Conservation (phyloP, 495 filamentous ascomycete species). For the Endocarpon pusillum region DNA sequence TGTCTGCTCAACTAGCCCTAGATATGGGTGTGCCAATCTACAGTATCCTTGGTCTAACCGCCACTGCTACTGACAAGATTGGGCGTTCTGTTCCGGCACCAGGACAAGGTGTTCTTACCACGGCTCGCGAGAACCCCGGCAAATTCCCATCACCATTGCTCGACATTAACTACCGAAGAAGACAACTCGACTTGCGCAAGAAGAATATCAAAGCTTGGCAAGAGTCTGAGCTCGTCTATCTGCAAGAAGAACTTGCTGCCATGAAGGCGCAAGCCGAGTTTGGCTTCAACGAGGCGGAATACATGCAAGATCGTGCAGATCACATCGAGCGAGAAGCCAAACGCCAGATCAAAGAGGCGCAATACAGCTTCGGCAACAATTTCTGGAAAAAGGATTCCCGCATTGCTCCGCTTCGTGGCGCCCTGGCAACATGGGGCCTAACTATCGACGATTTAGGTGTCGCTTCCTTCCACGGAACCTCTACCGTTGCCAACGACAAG, state of each 20-base stretch:
- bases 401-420: constrained; percentile 87
- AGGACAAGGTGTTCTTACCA: constrained; percentile 94
- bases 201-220: constrained; percentile 91
- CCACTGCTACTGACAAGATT: constrained; percentile 98
- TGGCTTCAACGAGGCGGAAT: constrained; percentile 62
- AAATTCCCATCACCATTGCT: constrained; percentile 90
- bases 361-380: constrained; percentile 82
- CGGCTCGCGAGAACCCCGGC: constrained; percentile 73
- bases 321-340: constrained; percentile 82
- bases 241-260: constrained; percentile 78
- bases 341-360: constrained; percentile 80
- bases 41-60: constrained; percentile 82
- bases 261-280: constrained; percentile 62
- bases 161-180: constrained; percentile 89
- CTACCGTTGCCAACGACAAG: constrained; percentile 97
- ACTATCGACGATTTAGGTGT: constrained; percentile 92
- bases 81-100: constrained; percentile 93
- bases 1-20: constrained; percentile 86
- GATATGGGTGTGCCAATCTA: constrained; percentile 99
- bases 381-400: constrained; percentile 94
- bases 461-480: constrained; percentile 97
- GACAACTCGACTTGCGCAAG: constrained; percentile 83
- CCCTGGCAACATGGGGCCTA: constrained; percentile 91
- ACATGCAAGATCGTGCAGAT: constrained; percentile 63
- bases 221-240: constrained; percentile 80